phyloP scores from a whole-genome alignment of 208 protist genomes.

The Herpetomonas samuelpessoai region DNA sequence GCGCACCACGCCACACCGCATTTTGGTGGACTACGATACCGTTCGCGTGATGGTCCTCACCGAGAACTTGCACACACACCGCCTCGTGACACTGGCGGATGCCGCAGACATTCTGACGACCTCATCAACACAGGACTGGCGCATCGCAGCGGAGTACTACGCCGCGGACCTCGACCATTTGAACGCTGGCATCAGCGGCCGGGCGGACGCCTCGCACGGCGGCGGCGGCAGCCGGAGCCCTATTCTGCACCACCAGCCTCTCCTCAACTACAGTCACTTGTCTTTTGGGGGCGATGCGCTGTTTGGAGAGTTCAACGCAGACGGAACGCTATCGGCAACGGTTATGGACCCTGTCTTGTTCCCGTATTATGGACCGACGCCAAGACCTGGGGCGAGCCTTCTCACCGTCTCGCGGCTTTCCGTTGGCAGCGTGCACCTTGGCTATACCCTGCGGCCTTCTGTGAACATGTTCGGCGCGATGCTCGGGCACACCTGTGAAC shows the following conservation, averaged over 20 bases:
- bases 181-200: not conserved
- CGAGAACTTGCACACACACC: constrained; percentile 61
- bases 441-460: constrained; percentile 76
- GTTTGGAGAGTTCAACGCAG: constrained; percentile 2
- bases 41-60: constrained; percentile 76
- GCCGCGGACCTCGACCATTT: constrained; percentile 4
- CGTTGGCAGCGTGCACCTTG: constrained; percentile 51
- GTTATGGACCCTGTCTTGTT: constrained; percentile 18
- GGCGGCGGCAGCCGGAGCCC: constrained; percentile 3
- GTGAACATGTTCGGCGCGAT: constrained; percentile 67
- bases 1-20: constrained; percentile 7
- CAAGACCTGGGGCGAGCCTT: constrained; percentile 35
- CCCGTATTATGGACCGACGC: constrained; percentile 37
- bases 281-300: not conserved
- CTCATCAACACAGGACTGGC: constrained; percentile 67
- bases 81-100: constrained; percentile 73
- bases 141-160: constrained; percentile 21
- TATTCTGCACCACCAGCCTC: constrained; percentile 10
- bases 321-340: constrained; percentile 1
- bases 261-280: constrained; percentile 26
- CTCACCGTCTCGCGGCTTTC: constrained; percentile 49
- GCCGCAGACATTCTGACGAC: constrained; percentile 52
- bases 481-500: constrained; percentile 45
- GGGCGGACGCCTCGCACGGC: not conserved
- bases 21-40: constrained; percentile 77